Base-by-base conservation (phyloP, 202 grass and related monocot species). In the Miscanthus sacchariflorus region DNA sequence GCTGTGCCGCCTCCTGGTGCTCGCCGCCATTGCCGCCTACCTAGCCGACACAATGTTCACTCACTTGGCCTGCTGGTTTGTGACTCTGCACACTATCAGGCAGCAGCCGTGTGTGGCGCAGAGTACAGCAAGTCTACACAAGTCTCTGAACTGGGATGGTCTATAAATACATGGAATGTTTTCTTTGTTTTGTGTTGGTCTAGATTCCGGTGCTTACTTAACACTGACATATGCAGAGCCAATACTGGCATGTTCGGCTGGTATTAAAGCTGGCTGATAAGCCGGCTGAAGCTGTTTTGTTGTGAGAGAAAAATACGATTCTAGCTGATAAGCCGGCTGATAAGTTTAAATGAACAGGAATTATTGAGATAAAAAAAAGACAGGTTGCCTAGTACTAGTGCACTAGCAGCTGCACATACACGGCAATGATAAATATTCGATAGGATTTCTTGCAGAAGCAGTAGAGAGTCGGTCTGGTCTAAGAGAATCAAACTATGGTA, bases 401-500 rank as follows among this genome's bases (percentile, higher is more conserved):
- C 49, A 52, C 49, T 52, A 52, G 15, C 50, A 56, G 50, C 50
- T 56, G 17, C 50, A 19, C 52, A 56, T 56, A 21, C 18, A 56
- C 6, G 52, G 52, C 18, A 24, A 21, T 36, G 40, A 43, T 72
- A 67, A 67, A 12, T 25, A 50, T 65, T 8, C 73, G 36, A 12
- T 64, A 33, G 39, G 8, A 25, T 77, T 85, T 84, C 27, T 59
- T 38, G 40, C n/a, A 64, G 52, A 0, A 18, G 12, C n/a, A 39
- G 11, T 3, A 15, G 13, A 68, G 11, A 4, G 43, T 0, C 0
- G 35, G 67, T 11, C 38, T 6, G 18, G 21, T 38, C 33, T 24
- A 72, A 35, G 84, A 59, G 85, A 87, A 81, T 81, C 85, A 81
- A 8, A 19, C 39, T 12, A 87, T 65, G 67, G 68, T 64, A 81